Conservation (phyloP, 495 filamentous ascomycete species). For the Wilcoxina mikolae region DNA sequence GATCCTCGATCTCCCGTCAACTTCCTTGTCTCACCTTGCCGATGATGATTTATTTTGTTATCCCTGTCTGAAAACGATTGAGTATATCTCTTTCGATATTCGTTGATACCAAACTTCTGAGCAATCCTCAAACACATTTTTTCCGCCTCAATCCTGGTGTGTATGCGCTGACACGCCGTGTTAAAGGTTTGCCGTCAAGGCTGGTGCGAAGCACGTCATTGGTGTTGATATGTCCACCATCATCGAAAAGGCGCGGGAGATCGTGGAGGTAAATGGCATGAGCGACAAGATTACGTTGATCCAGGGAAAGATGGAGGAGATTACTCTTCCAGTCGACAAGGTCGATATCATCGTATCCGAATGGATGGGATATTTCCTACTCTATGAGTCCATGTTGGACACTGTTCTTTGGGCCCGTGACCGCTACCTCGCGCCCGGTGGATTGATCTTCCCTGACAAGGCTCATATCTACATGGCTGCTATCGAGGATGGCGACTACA, state of each 20-base stretch:
- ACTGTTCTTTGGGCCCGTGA: conserved; percentile 90
- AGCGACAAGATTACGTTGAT: conserved; percentile 72
- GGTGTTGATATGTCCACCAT: conserved; percentile 97
- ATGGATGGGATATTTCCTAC: conserved; percentile 99
- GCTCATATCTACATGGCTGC: conserved; percentile 74
- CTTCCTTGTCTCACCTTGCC: neutral
- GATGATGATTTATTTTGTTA: conserved; percentile 27
- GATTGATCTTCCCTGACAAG: conserved; percentile 84
- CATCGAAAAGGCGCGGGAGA: conserved; percentile 84
- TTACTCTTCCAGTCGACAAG: conserved; percentile 66
- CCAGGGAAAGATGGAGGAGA: conserved; percentile 94
- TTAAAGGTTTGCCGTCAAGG: conserved; percentile 82
- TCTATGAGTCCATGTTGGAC: conserved; percentile 97
- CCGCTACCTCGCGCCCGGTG: conserved; percentile 67
- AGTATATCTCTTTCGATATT: conserved; percentile 19
- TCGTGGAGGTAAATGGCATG: conserved; percentile 75
- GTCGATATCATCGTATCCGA: conserved; percentile 99
- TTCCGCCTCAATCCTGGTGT: neutral
- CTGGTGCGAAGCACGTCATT: conserved; percentile 85
- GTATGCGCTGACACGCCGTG: neutral
- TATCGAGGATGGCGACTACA: conserved; percentile 73
- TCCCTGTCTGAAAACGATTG: conserved; percentile 27
- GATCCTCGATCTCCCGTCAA: neutral
- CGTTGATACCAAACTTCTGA: conserved; percentile 27
- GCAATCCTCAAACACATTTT: neutral